A percentile compares a stretch with the other conserved stretches of the same genome.
Conservation (phyloP, 345 rosid genomes). For the Fremontodendron californicum region DNA sequence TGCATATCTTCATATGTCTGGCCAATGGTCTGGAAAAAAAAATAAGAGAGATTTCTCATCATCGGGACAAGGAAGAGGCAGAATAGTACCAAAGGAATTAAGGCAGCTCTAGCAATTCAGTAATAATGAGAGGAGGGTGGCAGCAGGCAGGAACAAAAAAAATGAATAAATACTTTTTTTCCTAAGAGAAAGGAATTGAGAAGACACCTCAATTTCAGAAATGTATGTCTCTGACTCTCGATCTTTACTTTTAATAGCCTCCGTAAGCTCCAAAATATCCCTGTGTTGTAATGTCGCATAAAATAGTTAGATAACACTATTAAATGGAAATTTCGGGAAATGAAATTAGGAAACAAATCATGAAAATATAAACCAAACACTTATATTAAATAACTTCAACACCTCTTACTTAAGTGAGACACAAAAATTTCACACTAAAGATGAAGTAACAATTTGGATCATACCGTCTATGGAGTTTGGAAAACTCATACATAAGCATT, state of each 20-base stretch:
- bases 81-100: slow-evolving; percentile 1
- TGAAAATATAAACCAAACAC: background rate
- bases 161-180: background rate
- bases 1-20: slow-evolving; percentile 98
- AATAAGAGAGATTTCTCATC: slow-evolving; percentile 9
- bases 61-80: background rate
- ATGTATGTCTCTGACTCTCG: slow-evolving; percentile 81
- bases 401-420: background rate
- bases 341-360: background rate
- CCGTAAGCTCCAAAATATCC: slow-evolving; percentile 69
- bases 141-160: slow-evolving; percentile 6
- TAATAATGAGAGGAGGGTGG: slow-evolving; percentile 12
- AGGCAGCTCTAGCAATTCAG: background rate
- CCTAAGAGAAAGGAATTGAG: background rate
- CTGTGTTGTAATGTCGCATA: slow-evolving; percentile 29
- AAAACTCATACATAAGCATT: background rate
- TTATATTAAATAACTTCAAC: background rate
- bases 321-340: background rate
- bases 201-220: slow-evolving; percentile 80
- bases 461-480: background rate
- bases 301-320: background rate
- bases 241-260: slow-evolving; percentile 80
- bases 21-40: slow-evolving; percentile 73
- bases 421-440: background rate
- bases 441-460: background rate